These are phyloP conservation scores for Lichtheimia corymbifera DNA, from an alignment of 371 early-diverging fungal genomes.

Conservation along the genomic window DNA sequence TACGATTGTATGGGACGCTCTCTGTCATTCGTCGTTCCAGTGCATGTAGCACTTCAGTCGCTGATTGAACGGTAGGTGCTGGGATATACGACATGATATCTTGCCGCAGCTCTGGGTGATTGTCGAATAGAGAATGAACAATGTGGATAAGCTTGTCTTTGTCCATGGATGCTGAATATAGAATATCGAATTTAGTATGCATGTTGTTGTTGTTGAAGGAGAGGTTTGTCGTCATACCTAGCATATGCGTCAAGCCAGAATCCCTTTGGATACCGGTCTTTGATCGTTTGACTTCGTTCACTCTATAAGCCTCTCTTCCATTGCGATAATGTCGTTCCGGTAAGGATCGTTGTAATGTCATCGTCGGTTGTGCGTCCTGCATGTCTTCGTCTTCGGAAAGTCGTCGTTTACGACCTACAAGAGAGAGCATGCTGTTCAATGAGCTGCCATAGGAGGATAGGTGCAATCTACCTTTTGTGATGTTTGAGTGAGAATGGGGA, in stretches of 20 bases:
- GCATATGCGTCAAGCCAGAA: constrained; percentile 25
- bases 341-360: constrained; percentile 8
- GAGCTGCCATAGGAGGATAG: too few relatives aligned
- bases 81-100: constrained; percentile 81
- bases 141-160: constrained; percentile 76
- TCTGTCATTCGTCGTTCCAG: constrained; percentile 73
- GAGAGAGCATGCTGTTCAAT: background rate
- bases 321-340: constrained; percentile 13
- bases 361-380: constrained; percentile 25
- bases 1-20: constrained; percentile 83
- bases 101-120: constrained; percentile 71
- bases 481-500: too few relatives aligned
- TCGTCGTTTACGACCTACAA: constrained; percentile 43
- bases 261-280: constrained; percentile 29
- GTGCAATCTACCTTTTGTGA: too few relatives aligned
- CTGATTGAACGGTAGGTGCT: constrained; percentile 84
- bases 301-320: constrained; percentile 1
- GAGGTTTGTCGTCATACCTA: constrained; percentile 27
- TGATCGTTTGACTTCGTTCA: constrained; percentile 24
- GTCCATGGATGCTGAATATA: constrained; percentile 58
- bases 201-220: too few relatives aligned
- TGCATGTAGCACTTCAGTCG: constrained; percentile 62
- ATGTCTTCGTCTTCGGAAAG: constrained; percentile 54
- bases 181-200: too few relatives aligned
- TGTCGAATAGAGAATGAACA: constrained; percentile 67